These are phyloP conservation scores for Claviceps sp. DNA, from an alignment of 2,329 filamentous ascomycete genomes.

Conservation along the genomic window DNA sequence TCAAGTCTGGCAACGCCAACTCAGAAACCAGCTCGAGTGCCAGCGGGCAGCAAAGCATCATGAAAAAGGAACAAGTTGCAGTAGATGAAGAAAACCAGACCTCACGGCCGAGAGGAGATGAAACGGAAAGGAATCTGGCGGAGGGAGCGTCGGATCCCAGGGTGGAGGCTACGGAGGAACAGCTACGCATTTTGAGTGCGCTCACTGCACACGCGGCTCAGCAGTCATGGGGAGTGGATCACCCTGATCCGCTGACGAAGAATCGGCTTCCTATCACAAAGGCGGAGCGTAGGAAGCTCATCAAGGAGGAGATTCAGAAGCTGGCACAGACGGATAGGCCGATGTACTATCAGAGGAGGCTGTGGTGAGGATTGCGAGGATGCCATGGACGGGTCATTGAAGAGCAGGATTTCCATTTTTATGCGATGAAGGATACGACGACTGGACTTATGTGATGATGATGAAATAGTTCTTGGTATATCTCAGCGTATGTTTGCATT, in stretches of 20 bases:
- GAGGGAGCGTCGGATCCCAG: slow-evolving; percentile 4
- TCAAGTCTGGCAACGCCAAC: slow-evolving; percentile 1
- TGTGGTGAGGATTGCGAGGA: slow-evolving; percentile 22
- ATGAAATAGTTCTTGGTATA: too few species aligned
- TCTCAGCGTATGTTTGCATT: too few species aligned
- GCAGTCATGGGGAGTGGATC: slow-evolving; percentile 20
- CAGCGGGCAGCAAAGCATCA: background rate
- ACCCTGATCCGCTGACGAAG: slow-evolving; percentile 23
- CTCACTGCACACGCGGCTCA: slow-evolving; percentile 19
- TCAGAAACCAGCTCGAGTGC: background rate
- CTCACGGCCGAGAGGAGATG: background rate
- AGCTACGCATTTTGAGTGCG: slow-evolving; percentile 19
- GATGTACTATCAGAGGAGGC: slow-evolving; percentile 39
- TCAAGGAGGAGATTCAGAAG: slow-evolving; percentile 42
- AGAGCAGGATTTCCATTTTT: too few species aligned
- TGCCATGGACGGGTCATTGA: background rate
- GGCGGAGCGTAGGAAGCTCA: slow-evolving; percentile 41
- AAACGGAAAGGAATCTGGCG: slow-evolving; percentile 4
- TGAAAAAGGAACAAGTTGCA: background rate
- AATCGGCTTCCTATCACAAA: slow-evolving; percentile 34
- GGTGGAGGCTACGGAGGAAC: slow-evolving; percentile 11
- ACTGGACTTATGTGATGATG: too few species aligned
- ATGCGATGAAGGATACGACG: too few species aligned
- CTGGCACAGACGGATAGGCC: slow-evolving; percentile 31
- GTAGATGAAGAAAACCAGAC: background rate